Conservation (phyloP, 805 yeast species). For the Cyberlindnera maclurae region DNA sequence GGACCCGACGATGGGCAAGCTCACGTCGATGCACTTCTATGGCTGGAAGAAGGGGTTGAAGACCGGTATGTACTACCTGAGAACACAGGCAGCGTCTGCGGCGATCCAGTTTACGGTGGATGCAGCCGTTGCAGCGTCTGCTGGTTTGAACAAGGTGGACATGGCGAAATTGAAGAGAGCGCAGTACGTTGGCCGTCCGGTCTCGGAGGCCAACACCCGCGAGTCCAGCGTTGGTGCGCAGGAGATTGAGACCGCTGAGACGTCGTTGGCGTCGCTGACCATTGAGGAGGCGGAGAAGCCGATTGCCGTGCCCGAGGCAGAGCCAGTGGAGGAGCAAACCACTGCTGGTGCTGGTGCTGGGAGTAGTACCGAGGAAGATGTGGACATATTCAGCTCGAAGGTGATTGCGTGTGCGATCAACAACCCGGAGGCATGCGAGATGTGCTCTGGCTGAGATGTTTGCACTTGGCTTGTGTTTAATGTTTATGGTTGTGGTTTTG, state of each 20-base stretch:
- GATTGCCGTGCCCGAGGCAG: conserved; percentile 23
- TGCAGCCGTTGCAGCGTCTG: conserved; percentile 93
- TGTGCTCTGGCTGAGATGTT: conserved; percentile 92
- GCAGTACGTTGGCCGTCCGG: conserved; percentile 24
- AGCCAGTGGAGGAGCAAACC: conserved; percentile 12
- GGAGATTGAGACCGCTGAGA: conserved; percentile 28
- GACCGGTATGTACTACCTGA: conserved; percentile 94
- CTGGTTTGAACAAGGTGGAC: conserved; percentile 46
- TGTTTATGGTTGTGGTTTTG: too few species aligned
- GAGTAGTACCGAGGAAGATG: conserved; percentile 40
- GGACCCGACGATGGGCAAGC: conserved; percentile 89
- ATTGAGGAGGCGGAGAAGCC: conserved; percentile 29
- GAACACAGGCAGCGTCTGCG: conserved; percentile 94
- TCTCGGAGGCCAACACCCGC: conserved; percentile 12
- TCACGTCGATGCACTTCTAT: conserved; percentile 94
- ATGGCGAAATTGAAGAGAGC: conserved; percentile 32
- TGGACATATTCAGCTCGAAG: conserved; percentile 84
- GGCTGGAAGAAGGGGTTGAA: conserved; percentile 96
- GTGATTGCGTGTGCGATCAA: conserved; percentile 95
- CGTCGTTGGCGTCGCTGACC: conserved; percentile 34
- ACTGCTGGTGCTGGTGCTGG: conserved; percentile 26
- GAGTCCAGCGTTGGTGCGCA: conserved; percentile 27
- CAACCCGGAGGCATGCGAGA: conserved; percentile 96
- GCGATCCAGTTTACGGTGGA: conserved; percentile 79
- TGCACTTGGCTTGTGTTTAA: too few species aligned